Base-by-base conservation (phyloP, 768 basidiomycete genomes). In the Cystofilobasidium capitatum region DNA sequence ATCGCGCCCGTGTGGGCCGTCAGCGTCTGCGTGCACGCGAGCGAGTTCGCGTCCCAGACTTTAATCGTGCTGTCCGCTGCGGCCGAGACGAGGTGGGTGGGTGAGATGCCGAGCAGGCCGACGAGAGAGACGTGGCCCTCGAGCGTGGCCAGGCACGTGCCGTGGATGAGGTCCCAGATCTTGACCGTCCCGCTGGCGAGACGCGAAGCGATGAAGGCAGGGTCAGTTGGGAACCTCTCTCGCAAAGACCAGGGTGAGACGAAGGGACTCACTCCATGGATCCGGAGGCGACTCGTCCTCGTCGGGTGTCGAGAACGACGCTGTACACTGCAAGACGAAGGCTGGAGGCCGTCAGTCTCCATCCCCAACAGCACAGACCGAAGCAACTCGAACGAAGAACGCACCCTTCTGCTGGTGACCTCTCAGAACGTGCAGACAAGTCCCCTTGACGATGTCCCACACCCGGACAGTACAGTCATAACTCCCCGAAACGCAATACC, bases 1-100 rank as follows among this genome's bases (percentile, higher is more conserved):
- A 99, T 98, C n/a, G 94, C 92, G 26, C 93, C 94, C 8, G 88
- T 88, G 76, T 98, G 94, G 0, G 89, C 91, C 4, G 87, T 86
- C 36, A 99, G 83, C 0, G 87, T 86, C 71, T 92, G 87, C 44
- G 83, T 84, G 36, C 89, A 81, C 66, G 86, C 85, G 64, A 91
- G 90, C 0, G 84, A 84, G 42, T 86, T 84, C 1, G 92, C 89
- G 74, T 98, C 88, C 94, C 94, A 98, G 47, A 98, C 84, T 10
- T 93, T 86, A 10, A 99, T 80, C 0, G 92, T 94, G 26, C 91
- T 91, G 76, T 99, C 94, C 24, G 94, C 94, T 0, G 96, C 94
- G 5, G 92, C 96, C 40, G 91, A 93, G 65, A 98, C 94, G 63
- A 98, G 85, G 74, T 86, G 82, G 16, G 89, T 91, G 3, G 91